Evolutionary conservation across 129 eudicot species (phyloP), one percentile per base, ranked within the genome.

Genomic region (Calendula officinalis): DNA sequence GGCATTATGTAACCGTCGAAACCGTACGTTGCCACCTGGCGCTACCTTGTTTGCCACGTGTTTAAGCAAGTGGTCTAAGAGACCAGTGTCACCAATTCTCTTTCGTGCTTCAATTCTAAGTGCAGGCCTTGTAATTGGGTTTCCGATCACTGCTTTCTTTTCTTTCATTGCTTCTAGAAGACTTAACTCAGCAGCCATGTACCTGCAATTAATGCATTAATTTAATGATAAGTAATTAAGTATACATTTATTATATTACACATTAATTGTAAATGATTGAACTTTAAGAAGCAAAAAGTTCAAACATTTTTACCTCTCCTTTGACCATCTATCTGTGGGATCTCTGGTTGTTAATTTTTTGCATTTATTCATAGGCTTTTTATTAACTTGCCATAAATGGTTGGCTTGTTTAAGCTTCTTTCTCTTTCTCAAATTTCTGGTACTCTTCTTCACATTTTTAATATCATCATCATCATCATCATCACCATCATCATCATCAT

Each of bases 31-130:
- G 22, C 99, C 97, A 53, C 99, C 89, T 2, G 99, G 99, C 7
- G 99, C 97, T 64, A 89, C 71, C 77, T 86, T 82, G 55, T 94
- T 95, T 0, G 99, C 97, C 83, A 94, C 84, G 42, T 94, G 99
- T 74, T 94, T 94, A 7, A 94, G 87, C 17, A 94, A 85, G 67
- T 94, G 99, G 79, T 94, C 99, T 72, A 94, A 55, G 11, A 94
- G 78, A 17, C 99, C 99, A 4, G 99, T 94, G 71, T 94, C 99
- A 4, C 99, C 99, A 11, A 94, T 94, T 60, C 73, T 73, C 75
- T 94, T 94, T 47, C 99, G 70, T 8, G 99, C 99, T 84, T 94
- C 97, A 30, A 80, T 56, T 64, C 99, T 78, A 44, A 94, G 76
- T 4, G 78, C 90, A 15, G 99, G 92, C 80, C 99, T 72, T 22